Percentiles rank a stretch among this genome's conserved stretches.
phyloP scores from a whole-genome alignment of 768 basidiomycete species.

The Suillus clintonianus region DNA sequence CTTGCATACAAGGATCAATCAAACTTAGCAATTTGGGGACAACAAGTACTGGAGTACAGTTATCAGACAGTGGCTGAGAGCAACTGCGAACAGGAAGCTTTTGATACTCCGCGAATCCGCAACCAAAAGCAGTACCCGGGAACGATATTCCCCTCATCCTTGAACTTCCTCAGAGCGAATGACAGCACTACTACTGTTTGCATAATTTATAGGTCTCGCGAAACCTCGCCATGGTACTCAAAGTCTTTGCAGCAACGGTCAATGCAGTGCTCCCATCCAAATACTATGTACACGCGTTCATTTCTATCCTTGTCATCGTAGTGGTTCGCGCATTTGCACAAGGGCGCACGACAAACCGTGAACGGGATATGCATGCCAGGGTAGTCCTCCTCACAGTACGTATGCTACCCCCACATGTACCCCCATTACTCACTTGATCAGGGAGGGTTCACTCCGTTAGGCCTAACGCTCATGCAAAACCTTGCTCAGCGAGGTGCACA shows the following conservation, averaged over 20 bases:
- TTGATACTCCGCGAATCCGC: too few species aligned
- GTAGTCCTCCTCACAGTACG: slow-evolving; percentile 71
- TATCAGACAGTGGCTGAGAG: too few species aligned
- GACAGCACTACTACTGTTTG: not conserved
- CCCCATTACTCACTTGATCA: slow-evolving; percentile 25
- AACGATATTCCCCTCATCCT: not conserved
- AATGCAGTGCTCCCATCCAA: slow-evolving; percentile 51
- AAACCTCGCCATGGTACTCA: slow-evolving; percentile 51
- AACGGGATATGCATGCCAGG: slow-evolving; percentile 74
- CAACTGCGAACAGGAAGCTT: too few species aligned
- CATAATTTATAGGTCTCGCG: not conserved
- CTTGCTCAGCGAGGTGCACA: slow-evolving; percentile 79
- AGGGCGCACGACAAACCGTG: slow-evolving; percentile 69
- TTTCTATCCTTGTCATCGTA: slow-evolving; percentile 46
- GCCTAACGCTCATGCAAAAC: slow-evolving; percentile 63
- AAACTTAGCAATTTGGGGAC: too few species aligned
- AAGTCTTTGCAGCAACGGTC: slow-evolving; percentile 41
- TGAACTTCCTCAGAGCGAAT: not conserved
- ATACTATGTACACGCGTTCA: slow-evolving; percentile 55
- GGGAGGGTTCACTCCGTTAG: slow-evolving; percentile 78
- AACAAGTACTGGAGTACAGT: too few species aligned
- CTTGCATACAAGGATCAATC: too few species aligned
- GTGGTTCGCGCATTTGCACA: slow-evolving; percentile 63
- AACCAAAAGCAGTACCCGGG: too few species aligned
- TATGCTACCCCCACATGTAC: not conserved